A percentile compares a stretch with the other conserved stretches of the same genome.
These are phyloP conservation scores for Pseudocercospora fijiensis DNA, from an alignment of 2,329 filamentous ascomycete genomes.

Conservation along the genomic window DNA sequence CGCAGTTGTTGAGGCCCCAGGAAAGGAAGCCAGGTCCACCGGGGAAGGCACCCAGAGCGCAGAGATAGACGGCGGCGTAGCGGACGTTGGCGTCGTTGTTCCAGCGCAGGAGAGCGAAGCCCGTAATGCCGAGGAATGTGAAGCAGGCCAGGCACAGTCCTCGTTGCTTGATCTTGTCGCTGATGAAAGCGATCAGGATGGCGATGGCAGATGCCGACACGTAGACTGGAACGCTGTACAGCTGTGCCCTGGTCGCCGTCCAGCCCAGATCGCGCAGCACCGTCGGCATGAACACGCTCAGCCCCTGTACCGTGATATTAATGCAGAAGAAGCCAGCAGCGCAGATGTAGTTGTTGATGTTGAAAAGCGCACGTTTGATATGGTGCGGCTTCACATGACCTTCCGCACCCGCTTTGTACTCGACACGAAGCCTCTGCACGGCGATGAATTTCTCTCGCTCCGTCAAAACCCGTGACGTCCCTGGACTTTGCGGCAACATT, in stretches of 20 bases:
- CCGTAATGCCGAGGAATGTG: slow-evolving; percentile 32
- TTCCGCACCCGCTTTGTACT: slow-evolving; percentile 48
- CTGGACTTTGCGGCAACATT: slow-evolving; percentile 54
- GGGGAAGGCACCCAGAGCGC: slow-evolving; percentile 53
- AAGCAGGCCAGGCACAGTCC: slow-evolving; percentile 28
- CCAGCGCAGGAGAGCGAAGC: slow-evolving; percentile 38
- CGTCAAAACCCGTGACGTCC: slow-evolving; percentile 52
- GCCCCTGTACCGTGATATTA: slow-evolving; percentile 58
- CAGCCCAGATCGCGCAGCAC: slow-evolving; percentile 64
- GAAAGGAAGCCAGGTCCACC: slow-evolving; percentile 59
- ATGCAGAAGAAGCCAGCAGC: slow-evolving; percentile 59
- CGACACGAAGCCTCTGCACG: slow-evolving; percentile 51
- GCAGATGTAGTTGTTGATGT: slow-evolving; percentile 61
- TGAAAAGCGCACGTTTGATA: slow-evolving; percentile 53
- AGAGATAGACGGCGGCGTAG: slow-evolving; percentile 42
- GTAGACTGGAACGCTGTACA: slow-evolving; percentile 47
- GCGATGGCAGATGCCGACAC: slow-evolving; percentile 30
- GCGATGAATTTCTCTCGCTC: slow-evolving; percentile 57
- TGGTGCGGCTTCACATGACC: slow-evolving; percentile 53
- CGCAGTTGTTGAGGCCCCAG: slow-evolving; percentile 61
- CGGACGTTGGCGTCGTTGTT: slow-evolving; percentile 30
- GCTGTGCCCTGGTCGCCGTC: slow-evolving; percentile 49
- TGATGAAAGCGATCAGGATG: slow-evolving; percentile 28
- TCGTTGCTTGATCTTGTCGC: slow-evolving; percentile 26
- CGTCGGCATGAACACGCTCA: slow-evolving; percentile 50